A percentile compares a stretch with the other conserved stretches of the same genome.
These are phyloP conservation scores for Blastocystis sp. DNA, from an alignment of 352 stramenopile species.

Conservation along the genomic window DNA sequence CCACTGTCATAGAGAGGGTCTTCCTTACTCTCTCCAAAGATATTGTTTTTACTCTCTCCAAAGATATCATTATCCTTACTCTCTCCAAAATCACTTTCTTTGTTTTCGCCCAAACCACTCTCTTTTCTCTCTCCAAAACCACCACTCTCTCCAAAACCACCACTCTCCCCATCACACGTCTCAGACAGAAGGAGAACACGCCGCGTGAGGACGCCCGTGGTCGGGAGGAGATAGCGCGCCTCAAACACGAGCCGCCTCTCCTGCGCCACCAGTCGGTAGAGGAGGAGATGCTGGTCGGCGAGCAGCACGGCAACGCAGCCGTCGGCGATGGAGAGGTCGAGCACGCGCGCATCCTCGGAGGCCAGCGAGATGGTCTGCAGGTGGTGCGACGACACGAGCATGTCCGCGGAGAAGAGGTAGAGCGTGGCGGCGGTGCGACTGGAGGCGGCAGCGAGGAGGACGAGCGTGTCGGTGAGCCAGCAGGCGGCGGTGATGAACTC, in stretches of 20 bases:
- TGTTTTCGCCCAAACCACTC: neutral
- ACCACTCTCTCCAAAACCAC: too few species aligned
- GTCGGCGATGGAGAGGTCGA: too few species aligned
- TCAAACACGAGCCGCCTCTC: too few species aligned
- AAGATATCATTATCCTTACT: neutral
- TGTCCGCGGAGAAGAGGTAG: neutral
- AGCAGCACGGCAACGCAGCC: neutral
- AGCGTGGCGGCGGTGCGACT: neutral
- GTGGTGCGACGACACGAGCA: too few species aligned
- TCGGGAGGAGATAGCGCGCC: too few species aligned
- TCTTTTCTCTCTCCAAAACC: neutral
- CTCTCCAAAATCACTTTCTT: neutral
- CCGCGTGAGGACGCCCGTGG: too few species aligned
- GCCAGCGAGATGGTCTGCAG: neutral
- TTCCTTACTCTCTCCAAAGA: neutral
- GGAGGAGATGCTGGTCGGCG: neutral
- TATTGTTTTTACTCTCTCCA: neutral
- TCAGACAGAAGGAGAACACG: too few species aligned
- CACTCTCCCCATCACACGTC: too few species aligned
- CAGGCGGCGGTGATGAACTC: neutral
- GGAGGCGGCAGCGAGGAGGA: neutral
- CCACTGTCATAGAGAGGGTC: neutral
- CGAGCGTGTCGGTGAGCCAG: neutral
- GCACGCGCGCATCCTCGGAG: neutral
- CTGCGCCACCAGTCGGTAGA: too few species aligned